Evolutionary conservation across 768 basidiomycete species (phyloP).

Genomic region (Boletus rubropictus): DNA sequence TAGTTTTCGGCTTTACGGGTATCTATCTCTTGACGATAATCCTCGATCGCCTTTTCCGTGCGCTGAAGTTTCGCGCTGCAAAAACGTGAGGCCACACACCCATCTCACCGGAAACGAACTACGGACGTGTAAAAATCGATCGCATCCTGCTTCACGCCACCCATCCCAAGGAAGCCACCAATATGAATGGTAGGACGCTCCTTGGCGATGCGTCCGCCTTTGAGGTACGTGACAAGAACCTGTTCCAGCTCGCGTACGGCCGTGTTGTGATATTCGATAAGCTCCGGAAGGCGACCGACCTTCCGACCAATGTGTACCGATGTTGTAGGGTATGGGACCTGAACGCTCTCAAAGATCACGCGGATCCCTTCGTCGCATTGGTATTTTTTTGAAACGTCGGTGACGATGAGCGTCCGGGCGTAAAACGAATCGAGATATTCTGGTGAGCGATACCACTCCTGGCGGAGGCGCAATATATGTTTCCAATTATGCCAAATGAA

Average conservation of each 20-base stretch:
- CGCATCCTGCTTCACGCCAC: constrained; percentile 82
- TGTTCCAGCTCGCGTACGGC: constrained; percentile 92
- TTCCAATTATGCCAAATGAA: constrained; percentile 73
- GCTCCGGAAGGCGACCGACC: constrained; percentile 82
- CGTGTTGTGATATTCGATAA: constrained; percentile 88
- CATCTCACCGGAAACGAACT: neutral
- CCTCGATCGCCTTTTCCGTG: constrained; percentile 69
- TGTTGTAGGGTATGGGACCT: constrained; percentile 86
- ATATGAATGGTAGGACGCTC: constrained; percentile 77
- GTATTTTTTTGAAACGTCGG: constrained; percentile 69
- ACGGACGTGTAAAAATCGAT: constrained; percentile 91
- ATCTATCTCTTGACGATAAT: constrained; percentile 66
- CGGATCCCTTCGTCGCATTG: constrained; percentile 84
- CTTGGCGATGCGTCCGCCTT: constrained; percentile 70
- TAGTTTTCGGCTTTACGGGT: constrained; percentile 80
- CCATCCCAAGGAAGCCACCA: constrained; percentile 77
- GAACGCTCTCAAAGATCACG: constrained; percentile 64
- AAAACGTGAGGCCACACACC: constrained; percentile 5
- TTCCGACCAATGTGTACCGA: constrained; percentile 84
- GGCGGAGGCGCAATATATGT: constrained; percentile 72
- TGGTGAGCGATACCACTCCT: constrained; percentile 83
- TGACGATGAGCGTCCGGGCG: constrained; percentile 83
- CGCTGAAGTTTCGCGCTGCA: constrained; percentile 43
- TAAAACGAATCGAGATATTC: constrained; percentile 90
- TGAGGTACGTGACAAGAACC: constrained; percentile 85